Conservation (phyloP, 441 rosid genomes). For the Eruca vesicaria region DNA sequence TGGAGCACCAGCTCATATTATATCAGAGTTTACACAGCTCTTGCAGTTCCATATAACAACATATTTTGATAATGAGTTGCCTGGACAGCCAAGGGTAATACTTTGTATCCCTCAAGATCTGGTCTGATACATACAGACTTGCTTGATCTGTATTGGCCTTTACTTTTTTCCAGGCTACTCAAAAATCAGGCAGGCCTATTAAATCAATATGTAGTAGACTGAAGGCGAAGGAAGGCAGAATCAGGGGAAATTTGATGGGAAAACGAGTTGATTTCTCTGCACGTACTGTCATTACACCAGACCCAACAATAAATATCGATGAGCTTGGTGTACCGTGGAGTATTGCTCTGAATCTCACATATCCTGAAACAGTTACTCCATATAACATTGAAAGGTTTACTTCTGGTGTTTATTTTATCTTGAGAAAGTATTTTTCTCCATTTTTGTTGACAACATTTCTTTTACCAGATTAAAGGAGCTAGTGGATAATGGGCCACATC, state of each 20-base stretch:
- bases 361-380: constrained; percentile 98
- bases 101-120: constrained; percentile 18
- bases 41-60: constrained; percentile 97
- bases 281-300: constrained; percentile 95
- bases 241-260: constrained; percentile 98
- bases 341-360: constrained; percentile 94
- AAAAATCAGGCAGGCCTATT: constrained; percentile 98
- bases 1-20: constrained; percentile 98
- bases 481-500: constrained; percentile 98
- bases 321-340: constrained; percentile 99
- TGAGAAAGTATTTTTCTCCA: neutral
- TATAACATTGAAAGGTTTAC: constrained; percentile 91
- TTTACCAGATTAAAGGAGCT: constrained; percentile 81
- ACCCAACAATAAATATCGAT: constrained; percentile 94
- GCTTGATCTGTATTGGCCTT: constrained; percentile 16
- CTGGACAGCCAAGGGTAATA: constrained; percentile 98
- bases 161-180: constrained; percentile 77
- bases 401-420: neutral
- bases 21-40: constrained; percentile 94
- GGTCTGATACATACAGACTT: neutral
- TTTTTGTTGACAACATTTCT: constrained; percentile 14
- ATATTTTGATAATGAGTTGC: constrained; percentile 97
- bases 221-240: constrained; percentile 97
- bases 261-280: constrained; percentile 99
- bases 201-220: constrained; percentile 98